phyloP scores from a whole-genome alignment of 2,329 filamentous ascomycete species.

The Helotiales sp. region DNA sequence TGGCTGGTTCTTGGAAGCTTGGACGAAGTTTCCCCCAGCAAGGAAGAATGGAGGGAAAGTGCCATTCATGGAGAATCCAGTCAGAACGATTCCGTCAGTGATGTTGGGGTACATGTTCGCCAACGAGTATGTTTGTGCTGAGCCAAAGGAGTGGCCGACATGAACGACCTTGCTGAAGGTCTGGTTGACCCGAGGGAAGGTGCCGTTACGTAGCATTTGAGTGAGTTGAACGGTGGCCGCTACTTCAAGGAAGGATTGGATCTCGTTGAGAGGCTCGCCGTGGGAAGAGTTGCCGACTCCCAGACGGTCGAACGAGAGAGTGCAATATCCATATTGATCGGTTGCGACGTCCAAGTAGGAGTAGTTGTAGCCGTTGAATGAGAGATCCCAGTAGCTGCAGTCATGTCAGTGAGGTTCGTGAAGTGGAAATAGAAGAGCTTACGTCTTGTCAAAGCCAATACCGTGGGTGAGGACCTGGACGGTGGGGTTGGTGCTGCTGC shows the following conservation, averaged over 20 bases:
- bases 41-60: slow-evolving; percentile 46
- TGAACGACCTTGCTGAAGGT: slow-evolving; percentile 51
- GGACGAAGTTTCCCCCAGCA: slow-evolving; percentile 48
- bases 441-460: slow-evolving; percentile 53
- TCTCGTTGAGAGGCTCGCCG: slow-evolving; percentile 58
- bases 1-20: slow-evolving; percentile 37
- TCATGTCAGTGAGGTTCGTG: neutral
- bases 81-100: slow-evolving; percentile 59
- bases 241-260: slow-evolving; percentile 59
- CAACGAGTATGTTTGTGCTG: slow-evolving; percentile 56
- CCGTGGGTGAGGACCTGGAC: slow-evolving; percentile 54
- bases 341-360: slow-evolving; percentile 60
- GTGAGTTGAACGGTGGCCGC: slow-evolving; percentile 57
- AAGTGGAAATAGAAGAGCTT: slow-evolving; percentile 10
- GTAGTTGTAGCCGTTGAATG: slow-evolving; percentile 60
- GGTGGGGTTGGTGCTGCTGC: slow-evolving; percentile 32
- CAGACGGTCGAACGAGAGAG: slow-evolving; percentile 61
- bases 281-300: slow-evolving; percentile 59
- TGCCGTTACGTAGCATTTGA: slow-evolving; percentile 44
- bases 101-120: slow-evolving; percentile 51
- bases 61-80: slow-evolving; percentile 55
- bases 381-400: slow-evolving; percentile 59
- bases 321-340: slow-evolving; percentile 54
- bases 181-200: slow-evolving; percentile 42
- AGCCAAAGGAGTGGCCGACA: slow-evolving; percentile 65